A percentile compares a stretch with the other conserved stretches of the same genome.
Evolutionary conservation across 2,329 filamentous ascomycete genomes (phyloP).

Genomic region (Neonectria neomacrospora): DNA sequence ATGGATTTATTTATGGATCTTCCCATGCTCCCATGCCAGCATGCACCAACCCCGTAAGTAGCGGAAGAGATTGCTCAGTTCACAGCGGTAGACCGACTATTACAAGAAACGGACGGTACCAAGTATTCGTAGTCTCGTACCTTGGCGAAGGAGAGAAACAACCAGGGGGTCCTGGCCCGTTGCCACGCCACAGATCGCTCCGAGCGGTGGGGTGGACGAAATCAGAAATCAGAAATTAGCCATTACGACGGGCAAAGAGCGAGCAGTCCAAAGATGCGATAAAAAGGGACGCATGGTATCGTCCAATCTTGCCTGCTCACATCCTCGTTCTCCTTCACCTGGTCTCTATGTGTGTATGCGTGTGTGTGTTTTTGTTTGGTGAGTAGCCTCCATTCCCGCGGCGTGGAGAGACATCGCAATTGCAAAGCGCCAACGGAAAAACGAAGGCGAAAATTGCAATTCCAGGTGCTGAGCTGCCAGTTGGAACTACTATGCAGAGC

Average conservation of each 20-base stretch:
- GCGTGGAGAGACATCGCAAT: background rate
- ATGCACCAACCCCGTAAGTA: background rate
- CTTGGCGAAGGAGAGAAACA: background rate
- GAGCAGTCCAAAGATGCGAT: conserved; percentile 11
- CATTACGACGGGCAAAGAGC: conserved; percentile 35
- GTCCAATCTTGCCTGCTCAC: background rate
- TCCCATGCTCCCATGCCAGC: too few relatives aligned
- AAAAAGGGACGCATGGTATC: conserved; percentile 18
- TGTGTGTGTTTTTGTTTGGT: background rate
- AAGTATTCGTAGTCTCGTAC: background rate
- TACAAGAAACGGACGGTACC: conserved; percentile 9
- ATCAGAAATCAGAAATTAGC: conserved; percentile 42
- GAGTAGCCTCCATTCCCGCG: conserved; percentile 8
- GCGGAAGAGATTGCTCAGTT: background rate
- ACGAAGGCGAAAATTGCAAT: background rate
- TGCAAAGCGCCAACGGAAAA: background rate
- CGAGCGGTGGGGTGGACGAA: conserved; percentile 37
- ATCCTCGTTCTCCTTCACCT: background rate
- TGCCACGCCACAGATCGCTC: conserved; percentile 43
- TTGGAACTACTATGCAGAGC: background rate
- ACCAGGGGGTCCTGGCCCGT: conserved; percentile 38
- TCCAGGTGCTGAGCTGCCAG: background rate
- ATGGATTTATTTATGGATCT: too few relatives aligned
- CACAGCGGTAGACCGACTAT: background rate
- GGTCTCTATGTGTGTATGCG: background rate